phyloP scores from a whole-genome alignment of 225 moss, liverwort and hornwort genomes.

The Anthoceros angustus region DNA sequence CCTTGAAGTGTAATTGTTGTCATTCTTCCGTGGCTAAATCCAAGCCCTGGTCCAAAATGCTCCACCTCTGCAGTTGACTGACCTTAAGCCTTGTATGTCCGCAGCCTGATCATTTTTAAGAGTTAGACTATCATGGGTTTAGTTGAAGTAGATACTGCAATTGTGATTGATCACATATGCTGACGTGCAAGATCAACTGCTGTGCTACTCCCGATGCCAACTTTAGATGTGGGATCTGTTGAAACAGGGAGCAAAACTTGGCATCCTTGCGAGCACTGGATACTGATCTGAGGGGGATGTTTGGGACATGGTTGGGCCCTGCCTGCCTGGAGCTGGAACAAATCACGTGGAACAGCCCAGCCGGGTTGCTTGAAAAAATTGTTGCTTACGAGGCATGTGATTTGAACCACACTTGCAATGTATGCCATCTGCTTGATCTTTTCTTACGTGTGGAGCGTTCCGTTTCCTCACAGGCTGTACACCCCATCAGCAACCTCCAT shows the following conservation, averaged over 20 bases:
- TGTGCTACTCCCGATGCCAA: no score
- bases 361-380: conserved; percentile 80
- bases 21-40: no score
- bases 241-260: conserved; percentile 47
- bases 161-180: no score
- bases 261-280: conserved; percentile 78
- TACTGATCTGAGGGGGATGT: conserved; percentile 67
- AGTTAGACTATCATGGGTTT: no score
- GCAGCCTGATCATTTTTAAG: no score
- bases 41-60: no score
- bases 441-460: neutral
- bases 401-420: neutral
- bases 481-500: conserved; percentile 84
- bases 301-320: conserved; percentile 85
- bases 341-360: conserved; percentile 81
- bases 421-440: conserved; percentile 2
- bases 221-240: neutral
- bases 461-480: conserved; percentile 58
- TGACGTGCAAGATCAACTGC: no score
- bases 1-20: neutral
- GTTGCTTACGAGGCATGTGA: conserved; percentile 69
- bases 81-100: no score
- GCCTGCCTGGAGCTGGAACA: conserved; percentile 82
- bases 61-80: no score
- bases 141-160: no score